Percentiles rank a stretch among this genome's conserved stretches.
phyloP scores from a whole-genome alignment of 768 basidiomycete species.

The Polyporus arcularius region DNA sequence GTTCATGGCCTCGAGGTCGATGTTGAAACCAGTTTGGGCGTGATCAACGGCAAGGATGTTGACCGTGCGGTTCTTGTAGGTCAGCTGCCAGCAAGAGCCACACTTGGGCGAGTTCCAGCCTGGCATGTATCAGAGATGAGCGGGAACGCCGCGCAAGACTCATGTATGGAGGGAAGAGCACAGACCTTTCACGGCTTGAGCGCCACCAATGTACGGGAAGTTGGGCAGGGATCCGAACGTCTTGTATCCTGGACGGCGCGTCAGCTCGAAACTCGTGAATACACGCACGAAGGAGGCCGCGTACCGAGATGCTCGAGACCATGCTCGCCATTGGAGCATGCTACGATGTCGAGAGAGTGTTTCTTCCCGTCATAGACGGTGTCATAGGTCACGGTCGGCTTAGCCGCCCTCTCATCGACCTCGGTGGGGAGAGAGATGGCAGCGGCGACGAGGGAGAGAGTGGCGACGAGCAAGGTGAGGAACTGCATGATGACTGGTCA shows the following conservation, averaged over 20 bases:
- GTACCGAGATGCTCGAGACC: slow-evolving; percentile 35
- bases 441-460: slow-evolving; percentile 14
- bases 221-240: slow-evolving; percentile 38
- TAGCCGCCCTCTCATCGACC: background rate
- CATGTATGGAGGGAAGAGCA: background rate
- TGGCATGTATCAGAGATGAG: background rate
- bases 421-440: slow-evolving; percentile 5
- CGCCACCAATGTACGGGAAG: slow-evolving; percentile 36
- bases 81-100: slow-evolving; percentile 37
- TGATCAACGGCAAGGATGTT: slow-evolving; percentile 33
- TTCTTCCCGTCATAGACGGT: slow-evolving; percentile 32
- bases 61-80: slow-evolving; percentile 28
- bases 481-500: slow-evolving; percentile 11
- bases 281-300: background rate
- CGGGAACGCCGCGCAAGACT: background rate
- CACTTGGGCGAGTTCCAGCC: slow-evolving; percentile 32
- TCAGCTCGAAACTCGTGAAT: background rate
- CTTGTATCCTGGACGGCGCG: slow-evolving; percentile 24
- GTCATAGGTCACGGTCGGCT: slow-evolving; percentile 36
- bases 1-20: slow-evolving; percentile 35
- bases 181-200: slow-evolving; percentile 24
- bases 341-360: slow-evolving; percentile 32
- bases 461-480: slow-evolving; percentile 12
- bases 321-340: slow-evolving; percentile 40
- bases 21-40: slow-evolving; percentile 33